Evolutionary conservation across 169 alveolate genomes (phyloP).

Genomic region (Cryptosporidium baileyi): DNA sequence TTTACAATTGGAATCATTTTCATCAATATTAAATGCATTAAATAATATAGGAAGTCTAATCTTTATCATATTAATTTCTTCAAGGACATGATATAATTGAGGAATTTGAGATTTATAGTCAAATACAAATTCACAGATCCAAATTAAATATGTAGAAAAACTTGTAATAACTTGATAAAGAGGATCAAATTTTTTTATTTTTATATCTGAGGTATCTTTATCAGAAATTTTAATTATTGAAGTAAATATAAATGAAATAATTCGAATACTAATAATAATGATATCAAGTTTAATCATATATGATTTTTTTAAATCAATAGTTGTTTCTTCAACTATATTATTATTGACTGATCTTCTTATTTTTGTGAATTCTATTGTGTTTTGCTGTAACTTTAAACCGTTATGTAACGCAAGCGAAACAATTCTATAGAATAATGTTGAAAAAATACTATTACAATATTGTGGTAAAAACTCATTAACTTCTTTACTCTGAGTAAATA

Average conservation of each 20-base stretch:
- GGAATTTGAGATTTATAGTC: constrained; percentile 38
- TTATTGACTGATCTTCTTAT: background rate
- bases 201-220: background rate
- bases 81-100: constrained; percentile 7
- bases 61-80: constrained; percentile 47
- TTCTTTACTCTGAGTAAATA: background rate
- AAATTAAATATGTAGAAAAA: constrained; percentile 1
- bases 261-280: background rate
- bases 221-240: background rate
- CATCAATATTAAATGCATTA: background rate
- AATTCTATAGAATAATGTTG: constrained; percentile 12
- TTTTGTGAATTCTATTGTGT: constrained; percentile 2
- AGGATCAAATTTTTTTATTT: background rate
- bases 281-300: constrained; percentile 7
- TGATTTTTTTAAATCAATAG: background rate
- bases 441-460: constrained; percentile 34
- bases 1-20: background rate
- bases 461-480: background rate
- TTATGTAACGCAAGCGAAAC: constrained; percentile 23
- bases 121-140: constrained; percentile 63
- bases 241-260: background rate
- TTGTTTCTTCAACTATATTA: background rate
- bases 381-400: constrained; percentile 44
- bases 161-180: background rate
- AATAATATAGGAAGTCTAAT: constrained; percentile 41